Conservation (phyloP, 202 grass and related monocot genomes). For the Hordeum pubiflorum region DNA sequence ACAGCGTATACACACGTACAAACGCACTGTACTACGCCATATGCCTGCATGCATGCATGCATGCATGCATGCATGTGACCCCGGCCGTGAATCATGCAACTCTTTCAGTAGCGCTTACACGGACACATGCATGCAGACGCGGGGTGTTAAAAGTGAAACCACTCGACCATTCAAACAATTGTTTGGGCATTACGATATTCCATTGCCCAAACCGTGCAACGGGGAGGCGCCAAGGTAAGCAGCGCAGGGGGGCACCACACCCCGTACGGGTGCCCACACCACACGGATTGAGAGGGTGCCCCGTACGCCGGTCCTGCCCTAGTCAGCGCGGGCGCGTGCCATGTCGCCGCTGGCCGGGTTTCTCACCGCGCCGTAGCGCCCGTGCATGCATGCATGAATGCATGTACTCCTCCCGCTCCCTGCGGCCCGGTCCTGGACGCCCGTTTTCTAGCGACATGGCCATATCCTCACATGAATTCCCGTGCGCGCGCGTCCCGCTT, state of each 20-base stretch:
- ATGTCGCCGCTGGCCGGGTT: not conserved
- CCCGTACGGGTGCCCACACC: not conserved
- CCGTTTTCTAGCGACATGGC: not conserved
- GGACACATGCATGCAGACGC: not conserved
- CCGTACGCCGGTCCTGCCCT: not conserved
- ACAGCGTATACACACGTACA: not conserved
- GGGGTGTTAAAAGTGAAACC: not conserved
- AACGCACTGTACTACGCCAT: not conserved
- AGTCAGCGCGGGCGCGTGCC: not conserved
- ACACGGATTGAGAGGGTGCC: not conserved
- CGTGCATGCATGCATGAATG: not conserved
- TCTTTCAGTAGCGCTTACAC: not conserved
- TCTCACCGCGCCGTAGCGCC: not conserved
- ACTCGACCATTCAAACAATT: too few species aligned
- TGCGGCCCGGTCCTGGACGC: not conserved
- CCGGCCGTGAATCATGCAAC: not conserved
- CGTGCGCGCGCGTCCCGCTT: not conserved
- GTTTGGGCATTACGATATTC: constrained; percentile 20
- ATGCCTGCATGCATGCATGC: not conserved
- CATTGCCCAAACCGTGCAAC: constrained; percentile 18
- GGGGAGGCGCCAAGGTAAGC: constrained; percentile 15
- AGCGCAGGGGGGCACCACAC: not conserved
- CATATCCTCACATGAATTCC: not conserved
- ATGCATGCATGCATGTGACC: not conserved
- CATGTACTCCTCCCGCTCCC: not conserved